Conservation (phyloP, 2,329 filamentous ascomycete genomes). For the Penicillium sp. region DNA sequence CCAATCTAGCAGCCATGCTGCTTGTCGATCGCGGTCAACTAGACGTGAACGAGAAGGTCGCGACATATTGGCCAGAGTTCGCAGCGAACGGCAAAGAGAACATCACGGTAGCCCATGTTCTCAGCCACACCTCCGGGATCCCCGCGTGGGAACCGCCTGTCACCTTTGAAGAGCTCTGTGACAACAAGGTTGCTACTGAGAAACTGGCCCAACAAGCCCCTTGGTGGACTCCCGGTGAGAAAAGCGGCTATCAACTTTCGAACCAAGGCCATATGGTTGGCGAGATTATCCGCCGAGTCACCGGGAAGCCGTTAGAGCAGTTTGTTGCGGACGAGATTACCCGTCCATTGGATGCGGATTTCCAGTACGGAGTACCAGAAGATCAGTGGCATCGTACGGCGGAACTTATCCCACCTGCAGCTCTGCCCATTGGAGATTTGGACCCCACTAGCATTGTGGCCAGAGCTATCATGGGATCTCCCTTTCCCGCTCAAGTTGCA, state of each 20-base stretch:
- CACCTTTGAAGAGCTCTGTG: constrained; percentile 33
- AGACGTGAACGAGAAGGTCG: constrained; percentile 25
- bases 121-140: constrained; percentile 23
- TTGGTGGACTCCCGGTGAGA: constrained; percentile 44
- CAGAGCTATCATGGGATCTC: constrained; percentile 33
- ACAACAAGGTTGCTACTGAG: constrained; percentile 27
- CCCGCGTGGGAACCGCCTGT: constrained; percentile 30
- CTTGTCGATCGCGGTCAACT: constrained; percentile 29
- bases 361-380: constrained; percentile 47
- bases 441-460: constrained; percentile 29
- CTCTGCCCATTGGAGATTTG: constrained; percentile 2
- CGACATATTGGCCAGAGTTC: constrained; percentile 37
- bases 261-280: constrained; percentile 45
- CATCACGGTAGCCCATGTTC: constrained; percentile 26
- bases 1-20: constrained; percentile 24
- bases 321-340: constrained; percentile 49
- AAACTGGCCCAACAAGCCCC: constrained; percentile 41
- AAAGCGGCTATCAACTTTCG: constrained; percentile 39
- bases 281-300: constrained; percentile 45
- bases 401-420: constrained; percentile 26
- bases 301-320: constrained; percentile 44
- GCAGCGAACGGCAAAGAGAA: constrained; percentile 31
- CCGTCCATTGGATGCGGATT: constrained; percentile 47
- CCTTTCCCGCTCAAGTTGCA: constrained; percentile 18
- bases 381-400: constrained; percentile 45